Evolutionary conservation across 805 yeast genomes (phyloP).

Genomic region (Nakazawaea ambrosiae): DNA sequence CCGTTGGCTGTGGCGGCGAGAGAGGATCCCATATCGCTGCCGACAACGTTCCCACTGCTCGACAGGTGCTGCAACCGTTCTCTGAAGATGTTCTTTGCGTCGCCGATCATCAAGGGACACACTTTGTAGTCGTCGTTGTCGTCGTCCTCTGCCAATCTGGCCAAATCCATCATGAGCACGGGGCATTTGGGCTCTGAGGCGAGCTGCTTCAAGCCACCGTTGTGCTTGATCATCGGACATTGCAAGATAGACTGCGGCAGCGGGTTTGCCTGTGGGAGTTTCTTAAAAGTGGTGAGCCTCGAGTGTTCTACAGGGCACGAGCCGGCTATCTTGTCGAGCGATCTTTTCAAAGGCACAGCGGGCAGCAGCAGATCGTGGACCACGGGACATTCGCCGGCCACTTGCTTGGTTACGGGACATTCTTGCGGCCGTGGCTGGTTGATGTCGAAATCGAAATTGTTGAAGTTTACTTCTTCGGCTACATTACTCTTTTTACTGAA

Average conservation of each 20-base stretch:
- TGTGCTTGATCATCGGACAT: conserved; percentile 10
- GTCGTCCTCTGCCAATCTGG: conserved; percentile 10
- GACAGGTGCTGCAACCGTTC: conserved; percentile 16
- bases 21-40: too few relatives aligned
- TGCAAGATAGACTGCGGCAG: conserved; percentile 4
- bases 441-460: conserved; percentile 21
- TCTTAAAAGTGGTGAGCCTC: conserved; percentile 4
- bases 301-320: conserved; percentile 6
- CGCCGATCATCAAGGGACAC: conserved; percentile 40
- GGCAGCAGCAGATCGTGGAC: not conserved
- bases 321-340: not conserved
- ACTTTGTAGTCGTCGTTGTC: conserved; percentile 28
- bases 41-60: not conserved
- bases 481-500: not conserved
- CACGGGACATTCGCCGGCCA: conserved; percentile 7
- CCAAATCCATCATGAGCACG: conserved; percentile 7
- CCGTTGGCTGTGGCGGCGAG: too few relatives aligned
- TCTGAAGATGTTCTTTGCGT: conserved; percentile 29
- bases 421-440: not conserved
- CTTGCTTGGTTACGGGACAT: conserved; percentile 3
- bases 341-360: conserved; percentile 7
- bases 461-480: conserved; percentile 18
- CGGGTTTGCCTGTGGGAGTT: not conserved
- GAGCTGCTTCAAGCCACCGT: conserved; percentile 8
- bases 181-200: conserved; percentile 10